phyloP scores from a whole-genome alignment of 345 rosid genomes.

The Orychophragmus violaceus region DNA sequence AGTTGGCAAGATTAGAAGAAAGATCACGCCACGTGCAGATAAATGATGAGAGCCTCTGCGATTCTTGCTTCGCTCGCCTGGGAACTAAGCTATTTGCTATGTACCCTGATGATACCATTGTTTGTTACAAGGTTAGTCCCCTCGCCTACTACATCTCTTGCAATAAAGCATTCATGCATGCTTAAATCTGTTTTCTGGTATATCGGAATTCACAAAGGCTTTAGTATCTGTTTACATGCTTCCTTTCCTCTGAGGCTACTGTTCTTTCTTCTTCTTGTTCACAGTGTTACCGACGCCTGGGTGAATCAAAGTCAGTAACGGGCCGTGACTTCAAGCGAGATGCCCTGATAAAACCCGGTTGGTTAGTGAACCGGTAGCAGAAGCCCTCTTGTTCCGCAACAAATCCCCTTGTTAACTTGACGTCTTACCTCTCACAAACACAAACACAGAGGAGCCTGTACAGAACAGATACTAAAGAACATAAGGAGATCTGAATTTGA shows the following conservation, averaged over 20 bases:
- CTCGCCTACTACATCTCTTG: neutral
- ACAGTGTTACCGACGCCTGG: constrained; percentile 90
- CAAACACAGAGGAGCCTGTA: constrained; percentile 18
- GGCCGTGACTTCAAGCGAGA: constrained; percentile 87
- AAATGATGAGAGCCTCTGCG: constrained; percentile 95
- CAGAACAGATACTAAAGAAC: constrained; percentile 49
- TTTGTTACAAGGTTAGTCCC: constrained; percentile 90
- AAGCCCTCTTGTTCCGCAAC: neutral
- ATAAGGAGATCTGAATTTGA: constrained; percentile 47
- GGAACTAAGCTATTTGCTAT: constrained; percentile 98
- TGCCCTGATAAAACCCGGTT: constrained; percentile 66
- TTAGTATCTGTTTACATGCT: neutral
- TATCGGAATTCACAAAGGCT: too few relatives aligned
- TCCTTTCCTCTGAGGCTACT: constrained; percentile 37
- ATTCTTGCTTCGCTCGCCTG: constrained; percentile 83
- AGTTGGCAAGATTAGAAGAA: constrained; percentile 91
- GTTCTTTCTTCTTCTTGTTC: constrained; percentile 13
- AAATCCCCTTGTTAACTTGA: constrained; percentile 29
- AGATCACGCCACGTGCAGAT: constrained; percentile 89
- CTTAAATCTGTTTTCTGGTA: too few relatives aligned
- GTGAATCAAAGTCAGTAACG: constrained; percentile 79
- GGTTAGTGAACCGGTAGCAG: constrained; percentile 64
- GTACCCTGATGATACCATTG: constrained; percentile 94
- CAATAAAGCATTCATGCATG: neutral
- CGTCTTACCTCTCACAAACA: constrained; percentile 29